Percentiles rank a stretch among this genome's conserved stretches.
Conservation (phyloP, 1,284 basidiomycete genomes). For the Ceratobasidium sp. region DNA sequence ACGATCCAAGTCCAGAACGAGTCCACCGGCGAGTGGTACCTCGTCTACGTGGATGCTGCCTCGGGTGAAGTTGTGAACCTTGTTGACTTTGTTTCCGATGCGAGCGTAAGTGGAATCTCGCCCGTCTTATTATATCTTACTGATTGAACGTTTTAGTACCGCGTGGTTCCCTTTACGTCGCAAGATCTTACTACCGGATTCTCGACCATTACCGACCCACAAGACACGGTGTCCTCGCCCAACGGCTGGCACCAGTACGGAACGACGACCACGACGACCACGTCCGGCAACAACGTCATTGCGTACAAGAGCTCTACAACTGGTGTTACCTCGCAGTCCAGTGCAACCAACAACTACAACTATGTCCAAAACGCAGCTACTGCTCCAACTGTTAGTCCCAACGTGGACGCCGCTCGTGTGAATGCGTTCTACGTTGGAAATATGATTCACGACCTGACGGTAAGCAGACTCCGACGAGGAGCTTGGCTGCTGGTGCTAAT, state of each 20-base stretch:
- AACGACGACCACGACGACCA: background rate
- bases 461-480: background rate
- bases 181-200: slow-evolving; percentile 47
- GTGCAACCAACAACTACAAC: slow-evolving; percentile 36
- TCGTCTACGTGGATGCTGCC: slow-evolving; percentile 59
- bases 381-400: background rate
- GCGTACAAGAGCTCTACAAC: slow-evolving; percentile 28
- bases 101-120: slow-evolving; percentile 1
- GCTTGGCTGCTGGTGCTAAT: too few species aligned
- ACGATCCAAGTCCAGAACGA: slow-evolving; percentile 41
- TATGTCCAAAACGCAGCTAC: slow-evolving; percentile 16
- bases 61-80: slow-evolving; percentile 9
- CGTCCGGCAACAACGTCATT: slow-evolving; percentile 44
- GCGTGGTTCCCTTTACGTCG: slow-evolving; percentile 59
- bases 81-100: slow-evolving; percentile 3
- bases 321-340: slow-evolving; percentile 3
- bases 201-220: slow-evolving; percentile 30
- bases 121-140: background rate
- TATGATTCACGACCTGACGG: slow-evolving; percentile 19
- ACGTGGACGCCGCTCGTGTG: slow-evolving; percentile 38
- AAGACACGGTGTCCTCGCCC: slow-evolving; percentile 42
- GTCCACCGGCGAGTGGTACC: slow-evolving; percentile 60
- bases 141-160: slow-evolving; percentile 51
- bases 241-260: slow-evolving; percentile 42
- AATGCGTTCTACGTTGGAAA: slow-evolving; percentile 33